phyloP scores from a whole-genome alignment of 2,329 filamentous ascomycete genomes.

The Aspergillus ustus region DNA sequence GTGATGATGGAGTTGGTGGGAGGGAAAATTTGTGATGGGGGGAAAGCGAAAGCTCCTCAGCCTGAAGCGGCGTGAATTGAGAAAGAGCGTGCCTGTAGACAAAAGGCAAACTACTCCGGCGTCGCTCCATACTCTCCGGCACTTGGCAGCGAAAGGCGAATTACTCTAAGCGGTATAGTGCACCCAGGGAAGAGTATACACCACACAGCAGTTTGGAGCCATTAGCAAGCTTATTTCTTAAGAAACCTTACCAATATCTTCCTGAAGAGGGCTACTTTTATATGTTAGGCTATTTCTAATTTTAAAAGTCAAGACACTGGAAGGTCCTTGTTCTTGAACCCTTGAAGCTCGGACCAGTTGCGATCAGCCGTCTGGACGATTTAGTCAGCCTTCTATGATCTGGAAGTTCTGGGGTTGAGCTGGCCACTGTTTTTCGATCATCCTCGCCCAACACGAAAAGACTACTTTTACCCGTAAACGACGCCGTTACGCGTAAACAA shows the following conservation, averaged over 20 bases:
- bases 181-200: conserved; percentile 1
- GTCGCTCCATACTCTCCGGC: conserved; percentile 16
- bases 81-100: conserved; percentile 12
- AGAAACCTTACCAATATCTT: not conserved
- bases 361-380: conserved; percentile 28
- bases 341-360: conserved; percentile 31
- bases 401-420: conserved; percentile 16
- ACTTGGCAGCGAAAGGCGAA: conserved; percentile 11
- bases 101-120: conserved; percentile 16
- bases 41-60: not conserved
- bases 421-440: conserved; percentile 1
- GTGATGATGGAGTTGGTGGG: not conserved
- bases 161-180: conserved; percentile 17
- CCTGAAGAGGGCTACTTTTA: not conserved
- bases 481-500: not conserved
- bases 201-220: not conserved
- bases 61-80: conserved; percentile 7
- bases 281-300: not conserved
- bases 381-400: conserved; percentile 28
- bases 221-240: not conserved
- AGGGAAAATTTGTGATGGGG: not conserved
- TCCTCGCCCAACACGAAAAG: conserved; percentile 6
- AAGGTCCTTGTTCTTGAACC: not conserved
- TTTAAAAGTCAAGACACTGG: not conserved
- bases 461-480: not conserved